A percentile compares a stretch with the other conserved stretches of the same genome.
These are phyloP conservation scores for Tillandsia leiboldiana DNA, from an alignment of 176 grass and related monocot genomes.

Conservation along the genomic window DNA sequence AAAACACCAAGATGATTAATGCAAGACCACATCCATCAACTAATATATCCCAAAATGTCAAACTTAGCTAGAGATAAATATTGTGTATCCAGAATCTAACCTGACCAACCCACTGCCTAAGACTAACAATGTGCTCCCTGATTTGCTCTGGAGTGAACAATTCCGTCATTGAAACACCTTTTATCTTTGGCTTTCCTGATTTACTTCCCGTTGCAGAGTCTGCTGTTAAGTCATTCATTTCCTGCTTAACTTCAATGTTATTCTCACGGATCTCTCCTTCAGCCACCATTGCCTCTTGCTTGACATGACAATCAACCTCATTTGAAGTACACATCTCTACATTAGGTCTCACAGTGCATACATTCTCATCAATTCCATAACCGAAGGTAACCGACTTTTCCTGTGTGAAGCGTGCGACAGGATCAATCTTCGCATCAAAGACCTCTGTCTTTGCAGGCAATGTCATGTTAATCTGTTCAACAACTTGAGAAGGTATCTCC, in stretches of 20 bases:
- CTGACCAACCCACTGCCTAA: conserved; percentile 98
- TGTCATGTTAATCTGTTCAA: conserved; percentile 46
- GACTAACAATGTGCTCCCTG: conserved; percentile 68
- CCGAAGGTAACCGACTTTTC: conserved; percentile 32
- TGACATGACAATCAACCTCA: conserved; percentile 45
- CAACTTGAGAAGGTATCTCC: conserved; percentile 36
- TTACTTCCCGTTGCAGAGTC: conserved; percentile 53
- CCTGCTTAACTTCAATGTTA: conserved; percentile 58
- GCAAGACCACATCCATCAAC: not conserved
- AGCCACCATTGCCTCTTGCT: conserved; percentile 54
- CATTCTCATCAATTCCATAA: conserved; percentile 45
- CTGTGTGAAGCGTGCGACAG: conserved; percentile 10
- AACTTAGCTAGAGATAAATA: conserved; percentile 8
- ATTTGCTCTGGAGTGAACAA: conserved; percentile 98
- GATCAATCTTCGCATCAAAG: conserved; percentile 39
- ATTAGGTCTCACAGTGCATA: conserved; percentile 28
- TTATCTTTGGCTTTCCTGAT: conserved; percentile 97
- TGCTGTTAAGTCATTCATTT: conserved; percentile 39
- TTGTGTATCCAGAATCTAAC: conserved; percentile 30
- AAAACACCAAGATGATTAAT: not conserved
- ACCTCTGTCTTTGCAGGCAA: conserved; percentile 42
- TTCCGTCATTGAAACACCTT: conserved; percentile 95
- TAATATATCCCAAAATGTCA: not conserved
- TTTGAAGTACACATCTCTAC: conserved; percentile 40
- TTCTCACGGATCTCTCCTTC: conserved; percentile 47